Evolutionary conservation across 2,329 filamentous ascomycete genomes (phyloP), one percentile per base, ranked within the genome.

Genomic region (Ceratocystis huliohia): DNA sequence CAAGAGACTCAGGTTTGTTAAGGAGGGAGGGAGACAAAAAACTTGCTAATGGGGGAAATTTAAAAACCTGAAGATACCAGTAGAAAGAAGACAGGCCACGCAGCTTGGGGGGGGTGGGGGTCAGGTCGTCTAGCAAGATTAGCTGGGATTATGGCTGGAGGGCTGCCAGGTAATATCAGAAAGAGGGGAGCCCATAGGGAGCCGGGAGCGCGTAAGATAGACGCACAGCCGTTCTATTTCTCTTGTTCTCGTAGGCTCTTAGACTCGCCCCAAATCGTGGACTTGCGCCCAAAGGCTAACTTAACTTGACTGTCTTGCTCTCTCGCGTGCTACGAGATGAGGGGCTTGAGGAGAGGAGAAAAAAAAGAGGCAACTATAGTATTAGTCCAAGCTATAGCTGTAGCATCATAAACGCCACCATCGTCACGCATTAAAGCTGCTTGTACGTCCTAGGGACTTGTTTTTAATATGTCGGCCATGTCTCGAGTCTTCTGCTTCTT

Each of bases 131-230:
- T 25, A 53, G 30, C 30, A 41, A 41, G 3, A 15, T 10, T 1
- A 15, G 37, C 37, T 41, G 10, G 37, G 37, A 41, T 41, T 41
- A 41, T 41, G 37, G 37, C 37, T 41, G 37, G 37, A 41, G 37
- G 37, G 37, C 37, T 41, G 37, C 37, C 8, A 41, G 10, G 37
- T 41, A 41, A 41, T 41, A 15, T 15, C 37, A 41, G 10, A 13
- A 41, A 1, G 37, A 41, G 37, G 13, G 37, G 30, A 33, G 6
- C 30, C 8, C 30, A 33, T 33, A 33, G 30, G 37, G 37, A 20
- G 56, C 33, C 30, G 56, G 28, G 56, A 59, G 56, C 56, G 56
- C 56, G 28, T 5, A 59, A 37, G 17, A 59, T 59, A 59, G 28
- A 59, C 56, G 56, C 56, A 30, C 56, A 33, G 33, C 28, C 28